Conservation (phyloP, 148 eudicot species). For the Selenicereus undatus region DNA sequence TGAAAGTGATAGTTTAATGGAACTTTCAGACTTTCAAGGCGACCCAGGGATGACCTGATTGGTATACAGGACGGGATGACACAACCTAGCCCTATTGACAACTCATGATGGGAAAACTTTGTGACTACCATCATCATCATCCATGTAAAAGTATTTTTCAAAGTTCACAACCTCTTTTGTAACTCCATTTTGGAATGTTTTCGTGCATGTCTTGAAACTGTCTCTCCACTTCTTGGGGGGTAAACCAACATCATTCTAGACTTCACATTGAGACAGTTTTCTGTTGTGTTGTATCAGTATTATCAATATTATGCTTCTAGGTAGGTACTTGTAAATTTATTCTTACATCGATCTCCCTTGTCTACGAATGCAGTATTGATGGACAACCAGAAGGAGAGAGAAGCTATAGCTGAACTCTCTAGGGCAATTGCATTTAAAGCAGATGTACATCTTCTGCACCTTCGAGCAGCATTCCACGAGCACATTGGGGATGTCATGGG, state of each 20-base stretch:
- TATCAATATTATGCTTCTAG: background rate
- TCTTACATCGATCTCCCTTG: background rate
- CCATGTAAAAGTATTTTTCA: background rate
- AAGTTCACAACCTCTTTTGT: background rate
- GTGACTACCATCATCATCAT: background rate
- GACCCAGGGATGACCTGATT: background rate
- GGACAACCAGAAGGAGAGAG: conserved; percentile 92
- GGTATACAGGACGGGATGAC: background rate
- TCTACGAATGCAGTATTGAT: conserved; percentile 58
- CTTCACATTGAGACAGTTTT: background rate
- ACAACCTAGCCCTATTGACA: background rate
- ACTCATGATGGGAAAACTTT: background rate
- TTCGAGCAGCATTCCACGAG: conserved; percentile 93
- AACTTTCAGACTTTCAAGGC: background rate
- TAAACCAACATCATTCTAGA: background rate
- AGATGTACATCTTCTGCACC: conserved; percentile 86
- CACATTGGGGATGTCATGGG: conserved; percentile 72
- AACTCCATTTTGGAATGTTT: no score
- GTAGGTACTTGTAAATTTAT: background rate
- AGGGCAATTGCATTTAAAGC: conserved; percentile 89
- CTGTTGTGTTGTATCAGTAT: background rate
- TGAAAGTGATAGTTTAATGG: background rate
- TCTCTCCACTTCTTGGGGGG: background rate
- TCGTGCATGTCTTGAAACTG: background rate
- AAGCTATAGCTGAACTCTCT: conserved; percentile 80